Conservation (phyloP, 768 basidiomycete species). For the Pulveroboletus frians region DNA sequence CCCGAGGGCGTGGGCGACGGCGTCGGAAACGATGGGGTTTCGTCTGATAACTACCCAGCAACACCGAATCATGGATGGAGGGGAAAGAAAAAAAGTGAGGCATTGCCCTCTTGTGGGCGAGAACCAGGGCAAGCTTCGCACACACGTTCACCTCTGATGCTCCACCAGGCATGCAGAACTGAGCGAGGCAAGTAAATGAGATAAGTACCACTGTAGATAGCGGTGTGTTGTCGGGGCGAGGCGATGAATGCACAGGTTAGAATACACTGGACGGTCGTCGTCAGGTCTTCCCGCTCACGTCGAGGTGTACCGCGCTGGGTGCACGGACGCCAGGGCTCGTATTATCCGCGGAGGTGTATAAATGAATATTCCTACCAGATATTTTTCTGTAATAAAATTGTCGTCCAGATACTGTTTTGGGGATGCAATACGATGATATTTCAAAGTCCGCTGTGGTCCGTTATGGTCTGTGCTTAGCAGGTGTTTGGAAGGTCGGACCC, state of each 20-base stretch:
- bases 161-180: conserved; percentile 14
- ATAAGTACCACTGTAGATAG: neutral
- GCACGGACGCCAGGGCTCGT: neutral
- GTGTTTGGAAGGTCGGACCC: conserved; percentile 40
- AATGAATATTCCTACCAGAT: neutral
- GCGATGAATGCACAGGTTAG: neutral
- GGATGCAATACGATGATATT: conserved; percentile 19
- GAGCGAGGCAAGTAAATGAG: neutral
- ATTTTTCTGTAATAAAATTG: conserved; percentile 20
- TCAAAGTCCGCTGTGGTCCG: conserved; percentile 33
- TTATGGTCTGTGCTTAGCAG: conserved; percentile 37
- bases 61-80: neutral
- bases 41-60: conserved; percentile 4
- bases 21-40: conserved; percentile 1
- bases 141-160: conserved; percentile 23
- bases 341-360: conserved; percentile 9
- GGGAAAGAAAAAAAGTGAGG: conserved; percentile 8
- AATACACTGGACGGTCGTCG: neutral
- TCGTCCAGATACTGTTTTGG: conserved; percentile 9
- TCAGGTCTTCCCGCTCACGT: neutral
- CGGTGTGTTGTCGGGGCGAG: neutral
- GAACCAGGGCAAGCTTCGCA: conserved; percentile 21
- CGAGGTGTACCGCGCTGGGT: neutral
- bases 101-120: conserved; percentile 8
- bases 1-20: neutral